These are phyloP conservation scores for Backusella westeae DNA, from an alignment of 192 early-diverging fungal genomes.

Conservation along the genomic window DNA sequence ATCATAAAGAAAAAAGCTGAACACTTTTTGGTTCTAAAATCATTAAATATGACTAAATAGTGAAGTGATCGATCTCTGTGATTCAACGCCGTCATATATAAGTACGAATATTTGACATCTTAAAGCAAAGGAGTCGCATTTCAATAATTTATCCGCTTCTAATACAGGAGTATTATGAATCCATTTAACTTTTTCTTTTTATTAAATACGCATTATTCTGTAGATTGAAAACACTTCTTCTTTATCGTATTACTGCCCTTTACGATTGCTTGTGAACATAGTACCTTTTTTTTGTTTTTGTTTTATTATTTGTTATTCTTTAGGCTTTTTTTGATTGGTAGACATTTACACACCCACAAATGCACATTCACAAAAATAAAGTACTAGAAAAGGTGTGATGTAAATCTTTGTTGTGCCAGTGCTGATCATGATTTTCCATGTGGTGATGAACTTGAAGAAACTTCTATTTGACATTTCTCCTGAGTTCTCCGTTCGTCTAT, in stretches of 20 bases:
- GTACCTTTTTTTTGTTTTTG: not conserved
- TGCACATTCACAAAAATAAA: not conserved
- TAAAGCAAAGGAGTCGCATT: not conserved
- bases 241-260: not conserved
- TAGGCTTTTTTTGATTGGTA: not conserved
- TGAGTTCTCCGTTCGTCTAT: not conserved
- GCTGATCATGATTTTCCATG: conserved; percentile 2
- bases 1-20: not conserved
- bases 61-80: not conserved
- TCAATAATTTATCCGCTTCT: not conserved
- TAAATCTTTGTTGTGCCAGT: not conserved
- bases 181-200: not conserved
- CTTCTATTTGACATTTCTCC: conserved; percentile 3
- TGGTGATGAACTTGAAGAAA: conserved; percentile 5
- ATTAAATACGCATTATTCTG: not conserved
- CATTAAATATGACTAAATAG: not conserved
- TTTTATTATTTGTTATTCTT: not conserved
- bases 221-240: not conserved
- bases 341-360: not conserved
- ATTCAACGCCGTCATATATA: not conserved
- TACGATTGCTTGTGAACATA: not conserved
- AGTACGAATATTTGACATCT: not conserved
- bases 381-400: not conserved
- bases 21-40: not conserved
- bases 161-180: not conserved